phyloP scores from a whole-genome alignment of 202 grass and related monocot genomes.

The Schoenoplectus tabernaemontani region DNA sequence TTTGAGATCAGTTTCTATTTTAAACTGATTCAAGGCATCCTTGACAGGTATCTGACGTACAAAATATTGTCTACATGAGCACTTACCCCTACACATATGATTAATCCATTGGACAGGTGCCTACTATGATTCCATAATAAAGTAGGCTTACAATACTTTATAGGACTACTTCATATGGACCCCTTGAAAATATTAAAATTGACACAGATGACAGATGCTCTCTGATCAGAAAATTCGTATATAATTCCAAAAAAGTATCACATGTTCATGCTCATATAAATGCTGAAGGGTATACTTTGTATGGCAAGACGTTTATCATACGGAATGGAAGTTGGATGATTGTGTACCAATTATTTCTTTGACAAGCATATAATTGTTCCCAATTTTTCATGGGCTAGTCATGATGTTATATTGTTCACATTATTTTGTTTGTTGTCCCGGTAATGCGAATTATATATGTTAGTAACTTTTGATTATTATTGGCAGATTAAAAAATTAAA shows the following conservation, averaged over 20 bases:
- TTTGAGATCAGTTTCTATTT: not conserved
- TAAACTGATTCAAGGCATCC: not conserved
- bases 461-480: too few species aligned
- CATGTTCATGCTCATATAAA: not conserved
- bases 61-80: not conserved
- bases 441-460: too few species aligned
- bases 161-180: not conserved
- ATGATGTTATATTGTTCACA: not conserved
- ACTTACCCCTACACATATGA: not conserved
- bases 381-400: not conserved
- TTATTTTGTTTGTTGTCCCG: too few species aligned
- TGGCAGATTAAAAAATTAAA: too few species aligned
- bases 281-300: not conserved
- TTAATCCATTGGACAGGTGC: too few species aligned
- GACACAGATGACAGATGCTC: too few species aligned
- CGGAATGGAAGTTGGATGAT: not conserved
- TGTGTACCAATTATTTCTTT: too few species aligned
- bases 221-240: not conserved
- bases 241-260: not conserved
- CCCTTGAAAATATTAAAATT: not conserved
- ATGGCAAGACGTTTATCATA: too few species aligned
- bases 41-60: not conserved
- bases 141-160: too few species aligned
- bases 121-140: too few species aligned
- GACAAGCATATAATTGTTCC: not conserved